Base-by-base conservation (phyloP, 257 asterid species). In the Plectranthus barbatus region DNA sequence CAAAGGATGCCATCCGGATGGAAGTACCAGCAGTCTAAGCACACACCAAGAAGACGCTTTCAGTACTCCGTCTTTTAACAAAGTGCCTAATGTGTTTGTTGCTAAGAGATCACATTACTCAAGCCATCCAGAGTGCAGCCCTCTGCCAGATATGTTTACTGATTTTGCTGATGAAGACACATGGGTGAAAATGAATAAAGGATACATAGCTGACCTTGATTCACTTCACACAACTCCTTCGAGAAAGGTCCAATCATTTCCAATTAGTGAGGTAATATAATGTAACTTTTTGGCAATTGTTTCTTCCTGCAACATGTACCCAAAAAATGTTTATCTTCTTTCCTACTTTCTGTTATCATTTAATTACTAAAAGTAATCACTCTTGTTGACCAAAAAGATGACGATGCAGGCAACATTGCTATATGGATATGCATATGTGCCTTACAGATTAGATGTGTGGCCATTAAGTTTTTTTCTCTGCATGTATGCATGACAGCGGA, bases 151-250 rank as follows among this genome's bases (percentile, higher is more conserved):
- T 74, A 71, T 90, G 68, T 77, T 79, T 45, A 77, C 66, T 64
- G 90, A 90, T 66, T 77, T 82, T 72, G 97, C 81, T 21, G 97
- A 93, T 73, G 99, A 93, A 72, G 97, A 87, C 58, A 75, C 91
- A 9, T 93, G 99, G 99, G 79, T 79, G 76, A 82, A 77, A 76
- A 83, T 93, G 96, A 93, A 93, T 63, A 90, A 84, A 74, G 99
- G 99, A 56, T 93, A 68, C 67, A 68, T 79, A 66, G 87, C 90
- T 66, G 96, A 93, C 76, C 96, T 93, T 57, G 96, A 93, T 80
- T 76, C 80, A 54, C 83, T 90, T 72, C 89, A 71, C 55, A 77
- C 72, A 70, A 85, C 97, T 76, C 93, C 99, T 48, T 82, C 88
- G 33, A 67, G 92, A 75, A 90, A 81, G 77, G 79, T 78, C 66